These are phyloP conservation scores for Barnettozyma botsteinii DNA, from an alignment of 805 yeast species.

Conservation along the genomic window DNA sequence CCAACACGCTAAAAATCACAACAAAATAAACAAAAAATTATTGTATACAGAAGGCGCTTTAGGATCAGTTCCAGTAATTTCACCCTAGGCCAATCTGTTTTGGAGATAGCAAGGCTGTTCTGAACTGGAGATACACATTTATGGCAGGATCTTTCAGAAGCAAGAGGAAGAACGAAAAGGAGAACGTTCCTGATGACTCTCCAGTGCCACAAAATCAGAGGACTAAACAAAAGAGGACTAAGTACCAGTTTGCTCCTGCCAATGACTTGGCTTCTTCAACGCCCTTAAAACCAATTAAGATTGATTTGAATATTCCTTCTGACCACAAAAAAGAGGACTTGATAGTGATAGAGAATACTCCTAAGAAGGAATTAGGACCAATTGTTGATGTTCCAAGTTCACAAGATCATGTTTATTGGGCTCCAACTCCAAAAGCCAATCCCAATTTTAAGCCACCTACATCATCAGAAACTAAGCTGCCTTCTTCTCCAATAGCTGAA, in stretches of 20 bases:
- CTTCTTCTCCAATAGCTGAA: slow-evolving; percentile 22
- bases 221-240: slow-evolving; percentile 6
- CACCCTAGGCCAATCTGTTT: too few species aligned
- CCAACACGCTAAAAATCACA: neutral
- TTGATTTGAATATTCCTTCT: slow-evolving; percentile 7
- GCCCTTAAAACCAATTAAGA: slow-evolving; percentile 7
- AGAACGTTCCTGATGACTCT: slow-evolving; percentile 2
- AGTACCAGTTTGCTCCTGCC: slow-evolving; percentile 10
- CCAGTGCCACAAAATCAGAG: neutral
- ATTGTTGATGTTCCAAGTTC: slow-evolving; percentile 16
- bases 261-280: slow-evolving; percentile 7
- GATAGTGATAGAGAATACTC: neutral
- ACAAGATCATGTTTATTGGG: slow-evolving; percentile 26
- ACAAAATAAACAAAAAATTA: neutral
- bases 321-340: neutral
- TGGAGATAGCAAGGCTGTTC: too few species aligned
- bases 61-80: too few species aligned
- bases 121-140: neutral
- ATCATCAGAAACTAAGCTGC: slow-evolving; percentile 9
- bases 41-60: neutral
- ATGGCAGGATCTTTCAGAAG: neutral
- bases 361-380: neutral
- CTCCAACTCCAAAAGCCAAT: slow-evolving; percentile 21
- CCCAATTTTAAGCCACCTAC: neutral
- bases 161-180: slow-evolving; percentile 11